Evolutionary conservation across 371 early-diverging fungal species (phyloP).

Genomic region (Mortierella sp.): DNA sequence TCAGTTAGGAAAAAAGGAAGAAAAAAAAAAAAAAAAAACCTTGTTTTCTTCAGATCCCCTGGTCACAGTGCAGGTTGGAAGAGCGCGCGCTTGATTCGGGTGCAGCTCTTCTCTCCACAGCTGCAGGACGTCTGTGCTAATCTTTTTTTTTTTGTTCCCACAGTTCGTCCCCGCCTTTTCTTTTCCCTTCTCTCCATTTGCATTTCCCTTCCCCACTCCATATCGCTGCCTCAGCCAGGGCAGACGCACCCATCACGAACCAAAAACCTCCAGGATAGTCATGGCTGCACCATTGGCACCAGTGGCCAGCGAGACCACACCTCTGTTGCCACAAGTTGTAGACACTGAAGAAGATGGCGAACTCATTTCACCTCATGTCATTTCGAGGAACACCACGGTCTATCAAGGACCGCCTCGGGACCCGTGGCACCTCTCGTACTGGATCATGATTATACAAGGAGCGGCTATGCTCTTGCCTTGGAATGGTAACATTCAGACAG

Average conservation of each 20-base stretch:
- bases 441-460: conserved; percentile 78
- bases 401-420: conserved; percentile 47
- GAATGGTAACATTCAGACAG: conserved; percentile 71
- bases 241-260: too few species aligned
- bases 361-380: conserved; percentile 5
- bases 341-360: conserved; percentile 10
- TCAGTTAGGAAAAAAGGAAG: too few species aligned
- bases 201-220: not conserved
- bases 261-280: conserved; percentile 4
- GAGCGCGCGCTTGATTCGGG: too few species aligned
- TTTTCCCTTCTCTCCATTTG: not conserved
- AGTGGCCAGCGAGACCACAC: conserved; percentile 46
- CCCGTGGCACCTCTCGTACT: conserved; percentile 45
- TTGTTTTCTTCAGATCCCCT: too few species aligned
- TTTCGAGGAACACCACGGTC: conserved; percentile 19
- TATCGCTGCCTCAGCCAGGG: not conserved
- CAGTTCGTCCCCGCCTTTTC: too few species aligned
- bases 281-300: conserved; percentile 15
- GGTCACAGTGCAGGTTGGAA: too few species aligned
- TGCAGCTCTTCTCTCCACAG: too few species aligned
- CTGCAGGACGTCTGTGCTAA: too few species aligned
- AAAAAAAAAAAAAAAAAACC: too few species aligned
- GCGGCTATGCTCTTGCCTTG: conserved; percentile 82
- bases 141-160: too few species aligned
- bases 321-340: conserved; percentile 25